phyloP scores from a whole-genome alignment of 2,329 filamentous ascomycete species.

The Penicillium sp. region DNA sequence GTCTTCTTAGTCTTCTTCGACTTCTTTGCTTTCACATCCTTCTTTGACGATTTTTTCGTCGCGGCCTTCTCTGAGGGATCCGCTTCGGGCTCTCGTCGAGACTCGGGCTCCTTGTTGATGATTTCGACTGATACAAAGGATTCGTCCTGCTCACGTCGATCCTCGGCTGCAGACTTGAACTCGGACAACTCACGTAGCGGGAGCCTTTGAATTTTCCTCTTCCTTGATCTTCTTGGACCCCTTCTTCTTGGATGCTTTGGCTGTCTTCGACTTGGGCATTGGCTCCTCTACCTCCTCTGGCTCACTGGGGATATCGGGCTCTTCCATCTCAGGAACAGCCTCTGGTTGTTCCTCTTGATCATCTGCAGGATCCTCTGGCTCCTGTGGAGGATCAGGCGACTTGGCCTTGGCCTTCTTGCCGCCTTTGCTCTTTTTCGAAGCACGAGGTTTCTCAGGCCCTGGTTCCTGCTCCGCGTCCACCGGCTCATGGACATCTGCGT shows the following conservation, averaged over 20 bases:
- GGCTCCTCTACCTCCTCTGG: constrained; percentile 12
- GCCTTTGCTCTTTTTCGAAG: constrained; percentile 27
- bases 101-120: constrained; percentile 25
- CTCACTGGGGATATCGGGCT: constrained; percentile 2
- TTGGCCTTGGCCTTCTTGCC: constrained; percentile 28
- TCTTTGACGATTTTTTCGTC: constrained; percentile 25
- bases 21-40: constrained; percentile 25
- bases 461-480: constrained; percentile 28
- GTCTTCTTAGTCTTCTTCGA: constrained; percentile 30
- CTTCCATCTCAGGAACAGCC: neutral
- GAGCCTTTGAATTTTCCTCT: constrained; percentile 12
- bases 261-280: constrained; percentile 17
- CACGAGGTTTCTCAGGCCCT: constrained; percentile 16
- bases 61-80: constrained; percentile 18
- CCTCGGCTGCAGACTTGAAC: neutral
- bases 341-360: constrained; percentile 10
- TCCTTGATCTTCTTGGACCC: constrained; percentile 20
- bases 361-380: constrained; percentile 8
- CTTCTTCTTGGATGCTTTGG: constrained; percentile 21
- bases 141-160: constrained; percentile 19
- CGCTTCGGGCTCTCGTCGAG: constrained; percentile 26
- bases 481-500: constrained; percentile 49
- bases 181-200: constrained; percentile 4
- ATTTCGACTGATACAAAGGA: constrained; percentile 32
- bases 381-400: constrained; percentile 2